Evolutionary conservation across 768 basidiomycete genomes (phyloP).

Genomic region (Hydnomerulius pinastri): DNA sequence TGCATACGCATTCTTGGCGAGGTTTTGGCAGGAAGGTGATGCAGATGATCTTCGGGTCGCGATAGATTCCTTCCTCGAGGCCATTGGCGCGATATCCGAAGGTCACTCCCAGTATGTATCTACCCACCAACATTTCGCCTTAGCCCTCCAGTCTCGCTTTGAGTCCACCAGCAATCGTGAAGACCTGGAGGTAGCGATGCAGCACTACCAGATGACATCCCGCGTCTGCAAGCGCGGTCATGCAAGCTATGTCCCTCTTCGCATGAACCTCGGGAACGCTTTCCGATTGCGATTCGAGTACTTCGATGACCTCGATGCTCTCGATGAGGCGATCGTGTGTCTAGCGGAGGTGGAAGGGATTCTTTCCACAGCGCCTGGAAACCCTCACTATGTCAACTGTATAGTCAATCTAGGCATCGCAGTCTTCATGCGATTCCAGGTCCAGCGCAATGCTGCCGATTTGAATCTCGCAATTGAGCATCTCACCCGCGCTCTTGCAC

Average conservation of each 20-base stretch:
- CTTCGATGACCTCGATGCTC: conserved; percentile 3
- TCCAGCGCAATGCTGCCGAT: conserved; percentile 7
- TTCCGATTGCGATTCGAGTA: conserved; percentile 14
- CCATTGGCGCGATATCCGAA: conserved; percentile 10
- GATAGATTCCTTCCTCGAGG: conserved; percentile 15
- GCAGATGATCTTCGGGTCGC: conserved; percentile 6
- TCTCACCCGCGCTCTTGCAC: conserved; percentile 6
- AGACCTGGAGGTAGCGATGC: conserved; percentile 30
- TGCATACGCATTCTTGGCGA: conserved; percentile 17
- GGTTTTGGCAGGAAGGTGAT: conserved; percentile 9
- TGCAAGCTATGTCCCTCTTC: conserved; percentile 5
- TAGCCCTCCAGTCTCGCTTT: conserved; percentile 22
- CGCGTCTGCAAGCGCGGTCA: conserved; percentile 9
- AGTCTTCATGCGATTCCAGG: conserved; percentile 19
- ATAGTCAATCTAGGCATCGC: conserved; percentile 12
- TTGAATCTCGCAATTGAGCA: conserved; percentile 18
- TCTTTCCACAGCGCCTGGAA: conserved; percentile 3
- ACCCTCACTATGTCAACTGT: conserved; percentile 2
- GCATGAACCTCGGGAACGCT: conserved; percentile 18
- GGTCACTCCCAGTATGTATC: conserved; percentile 12
- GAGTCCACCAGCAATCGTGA: neutral
- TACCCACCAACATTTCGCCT: conserved; percentile 13
- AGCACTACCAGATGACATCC: conserved; percentile 11
- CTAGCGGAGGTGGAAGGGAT: conserved; percentile 20
- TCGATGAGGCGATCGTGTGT: conserved; percentile 27